Evolutionary conservation across 345 rosid genomes (phyloP), one percentile per base, ranked within the genome.

Genomic region (Sapria himalayana): DNA sequence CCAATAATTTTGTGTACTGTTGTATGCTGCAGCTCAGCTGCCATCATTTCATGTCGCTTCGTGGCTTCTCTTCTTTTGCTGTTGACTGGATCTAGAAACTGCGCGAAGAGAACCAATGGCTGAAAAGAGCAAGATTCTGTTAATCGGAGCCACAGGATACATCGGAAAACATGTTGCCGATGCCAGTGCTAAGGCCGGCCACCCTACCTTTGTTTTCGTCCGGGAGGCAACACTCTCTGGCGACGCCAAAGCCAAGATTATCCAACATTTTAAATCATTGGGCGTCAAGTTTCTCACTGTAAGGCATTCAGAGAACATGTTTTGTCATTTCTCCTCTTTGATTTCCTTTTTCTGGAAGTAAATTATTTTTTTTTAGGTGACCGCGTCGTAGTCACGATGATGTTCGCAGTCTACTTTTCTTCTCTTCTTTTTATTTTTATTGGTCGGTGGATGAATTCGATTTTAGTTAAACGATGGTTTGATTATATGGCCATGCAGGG

Each of bases 401-500:
- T 37, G 18, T 37, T 37, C 21, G 41, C 10, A 19, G 9, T 9
- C n/a, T 19, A 18, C 21, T 19, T 3, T 11, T 2, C 15, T 16
- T 7, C 21, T 37, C 13, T 5, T 13, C 21, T 37, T 19, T 19
- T 4, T 24, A 10, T 21, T 9, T 29, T 27, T 31, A 37, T 43
- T 43, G 17, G 22, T n/a, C 14, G 24, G 9, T 14, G 15, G 22
- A 11, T 23, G 33, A 16, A 10, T 25, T 14, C n/a, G 16, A n/a
- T 7, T 25, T 7, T 16, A 9, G 5, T 24, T 3, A 4, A 13
- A 9, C 9, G 19, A 13, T 22, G 32, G n/a, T 4, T 25, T 19
- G 11, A 37, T 15, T 31, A 6, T 6, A 13, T 29, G 17, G 7
- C 0, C 5, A 4, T 22, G 47, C 58, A 70, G 82, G 82, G 82